A percentile compares a stretch with the other conserved stretches of the same genome.
phyloP scores from a whole-genome alignment of 169 alveolate genomes.

The Eimeria brunetti region DNA sequence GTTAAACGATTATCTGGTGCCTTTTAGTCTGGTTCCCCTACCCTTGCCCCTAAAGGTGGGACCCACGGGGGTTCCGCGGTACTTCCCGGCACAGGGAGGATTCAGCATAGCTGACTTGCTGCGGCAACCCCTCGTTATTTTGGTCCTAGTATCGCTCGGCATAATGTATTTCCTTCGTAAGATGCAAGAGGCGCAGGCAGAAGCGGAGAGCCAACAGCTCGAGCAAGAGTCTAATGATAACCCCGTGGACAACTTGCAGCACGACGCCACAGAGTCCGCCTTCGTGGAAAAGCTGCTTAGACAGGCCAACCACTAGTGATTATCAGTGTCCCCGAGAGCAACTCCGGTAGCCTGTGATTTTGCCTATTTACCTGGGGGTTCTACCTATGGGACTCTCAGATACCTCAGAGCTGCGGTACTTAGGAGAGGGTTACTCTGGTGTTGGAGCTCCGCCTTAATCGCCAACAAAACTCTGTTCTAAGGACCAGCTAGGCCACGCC shows the following conservation, averaged over 20 bases:
- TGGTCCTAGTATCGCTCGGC: conserved; percentile 54
- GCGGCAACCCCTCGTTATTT: conserved; percentile 65
- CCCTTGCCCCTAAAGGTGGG: conserved; percentile 49
- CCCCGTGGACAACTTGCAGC: conserved; percentile 22
- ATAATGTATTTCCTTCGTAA: conserved; percentile 57
- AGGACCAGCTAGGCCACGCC: neutral
- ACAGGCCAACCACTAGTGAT: conserved; percentile 11
- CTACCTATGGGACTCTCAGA: neutral
- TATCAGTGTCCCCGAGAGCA: neutral
- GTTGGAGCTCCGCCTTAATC: neutral
- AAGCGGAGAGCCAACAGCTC: conserved; percentile 53
- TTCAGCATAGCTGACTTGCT: conserved; percentile 34
- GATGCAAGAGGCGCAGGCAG: conserved; percentile 65
- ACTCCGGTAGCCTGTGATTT: neutral
- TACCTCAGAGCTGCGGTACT: neutral
- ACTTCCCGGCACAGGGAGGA: conserved; percentile 69
- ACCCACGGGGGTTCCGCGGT: conserved; percentile 46
- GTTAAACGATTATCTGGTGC: conserved; percentile 52
- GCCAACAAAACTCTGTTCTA: neutral
- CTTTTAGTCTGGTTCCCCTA: conserved; percentile 4
- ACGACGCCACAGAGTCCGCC: conserved; percentile 44
- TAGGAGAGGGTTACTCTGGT: neutral
- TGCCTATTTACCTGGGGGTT: neutral
- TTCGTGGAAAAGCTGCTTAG: conserved; percentile 46
- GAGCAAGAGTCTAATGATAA: conserved; percentile 31